Conservation (phyloP, 495 filamentous ascomycete species). For the Lasiosphaeria ovina region DNA sequence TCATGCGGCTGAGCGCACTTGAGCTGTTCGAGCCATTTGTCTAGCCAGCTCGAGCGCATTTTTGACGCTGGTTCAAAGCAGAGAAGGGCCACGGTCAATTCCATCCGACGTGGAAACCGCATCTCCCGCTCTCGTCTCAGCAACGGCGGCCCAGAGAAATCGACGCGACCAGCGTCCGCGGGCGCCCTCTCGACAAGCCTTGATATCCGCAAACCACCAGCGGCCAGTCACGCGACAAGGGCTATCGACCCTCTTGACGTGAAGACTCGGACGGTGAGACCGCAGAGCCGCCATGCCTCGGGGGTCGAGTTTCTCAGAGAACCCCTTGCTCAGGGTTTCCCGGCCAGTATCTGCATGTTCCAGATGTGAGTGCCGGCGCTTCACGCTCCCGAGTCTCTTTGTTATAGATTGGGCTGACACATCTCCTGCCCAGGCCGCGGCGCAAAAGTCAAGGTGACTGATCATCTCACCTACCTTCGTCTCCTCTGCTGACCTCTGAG, state of each 20-base stretch:
- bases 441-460: constrained; percentile 75
- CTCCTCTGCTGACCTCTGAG: constrained; percentile 14
- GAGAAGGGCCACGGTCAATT: no score
- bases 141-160: no score
- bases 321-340: constrained; percentile 81
- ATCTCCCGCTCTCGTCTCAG: no score
- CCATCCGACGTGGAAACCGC: no score
- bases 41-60: neutral
- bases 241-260: no score
- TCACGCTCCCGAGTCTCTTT: constrained; percentile 2
- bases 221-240: no score
- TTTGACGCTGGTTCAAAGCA: neutral
- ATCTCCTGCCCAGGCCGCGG: constrained; percentile 53
- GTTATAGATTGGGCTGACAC: constrained; percentile 20
- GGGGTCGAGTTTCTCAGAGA: constrained; percentile 54
- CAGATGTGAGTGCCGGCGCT: constrained; percentile 58
- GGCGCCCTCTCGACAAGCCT: no score
- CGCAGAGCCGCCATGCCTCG: constrained; percentile 35
- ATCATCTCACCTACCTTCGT: neutral
- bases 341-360: constrained; percentile 91
- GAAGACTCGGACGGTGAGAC: neutral
- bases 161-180: no score
- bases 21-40: neutral
- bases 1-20: neutral
- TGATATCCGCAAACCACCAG: no score